Conservation (phyloP, 495 filamentous ascomycete species). For the Aspergillus campestris region DNA sequence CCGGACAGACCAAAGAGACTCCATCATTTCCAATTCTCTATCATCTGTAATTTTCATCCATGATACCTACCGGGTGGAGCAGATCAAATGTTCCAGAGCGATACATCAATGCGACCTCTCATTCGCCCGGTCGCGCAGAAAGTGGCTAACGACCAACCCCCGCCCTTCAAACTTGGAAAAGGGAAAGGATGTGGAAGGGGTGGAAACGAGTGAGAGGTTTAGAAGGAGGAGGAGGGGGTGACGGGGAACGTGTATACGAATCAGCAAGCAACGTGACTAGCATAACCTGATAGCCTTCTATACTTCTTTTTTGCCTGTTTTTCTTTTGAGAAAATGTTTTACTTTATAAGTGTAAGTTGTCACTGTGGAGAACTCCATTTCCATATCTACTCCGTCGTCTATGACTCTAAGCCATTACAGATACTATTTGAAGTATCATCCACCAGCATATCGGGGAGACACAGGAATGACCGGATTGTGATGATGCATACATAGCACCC, state of each 20-base stretch:
- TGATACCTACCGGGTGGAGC: neutral
- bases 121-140: constrained; percentile 2
- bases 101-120: constrained; percentile 7
- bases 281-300: neutral
- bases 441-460: no score
- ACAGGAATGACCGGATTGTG: no score
- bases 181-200: neutral
- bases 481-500: neutral
- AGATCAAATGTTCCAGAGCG: neutral
- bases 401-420: no score
- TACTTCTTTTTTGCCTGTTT: neutral
- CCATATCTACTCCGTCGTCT: no score
- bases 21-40: no score
- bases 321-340: neutral
- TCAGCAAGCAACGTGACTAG: neutral
- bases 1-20: no score
- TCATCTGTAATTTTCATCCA: no score
- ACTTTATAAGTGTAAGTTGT: no score
- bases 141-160: neutral
- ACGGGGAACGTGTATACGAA: neutral
- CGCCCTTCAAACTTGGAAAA: neutral
- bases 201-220: neutral
- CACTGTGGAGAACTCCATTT: no score
- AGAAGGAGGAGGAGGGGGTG: neutral
- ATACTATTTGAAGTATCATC: no score